Evolutionary conservation across 495 filamentous ascomycete species (phyloP), one percentile per base, ranked within the genome.

Genomic region (Tuber microsphaerosporum): DNA sequence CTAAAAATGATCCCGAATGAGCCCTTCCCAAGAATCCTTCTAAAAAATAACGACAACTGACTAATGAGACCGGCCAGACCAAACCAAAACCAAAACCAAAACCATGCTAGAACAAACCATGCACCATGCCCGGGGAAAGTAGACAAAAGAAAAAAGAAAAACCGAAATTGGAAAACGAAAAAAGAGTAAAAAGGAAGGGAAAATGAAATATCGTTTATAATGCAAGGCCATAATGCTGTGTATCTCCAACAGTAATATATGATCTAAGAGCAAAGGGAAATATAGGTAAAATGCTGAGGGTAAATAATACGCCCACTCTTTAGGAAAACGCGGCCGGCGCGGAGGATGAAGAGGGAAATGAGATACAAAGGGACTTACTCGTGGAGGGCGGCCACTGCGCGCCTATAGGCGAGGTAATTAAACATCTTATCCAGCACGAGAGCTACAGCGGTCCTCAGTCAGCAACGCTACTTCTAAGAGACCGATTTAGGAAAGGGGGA

Each of bases 371-470:
- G 26, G 19, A 6, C 26, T 37, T 48, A 39, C 8, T 41, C n/a
- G 9, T 26, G 43, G 20, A 77, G 75, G 56, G 73, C 75, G 1
- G 31, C 26, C 4, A n/a, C 68, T 31, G 75, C 75, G 45, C 65
- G 75, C 45, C 22, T 76, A 16, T 76, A 56, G 26, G 75, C 75
- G 41, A 77, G 75, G 10, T 76, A 77, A 16, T 75, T 65, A 74
- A 77, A 70, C 31, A 75, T 77, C 39, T 77, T 77, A 39, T 77
- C 75, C 46, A 61, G 45, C 56, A 78, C 44, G 19, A 78, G 75
- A 48, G 73, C 76, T 78, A 5, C 39, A 74, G 20, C 1, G 8
- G 37, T 46, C 14, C 26, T 34, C 26, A 6, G 26, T 41, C 17
- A 77, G 75, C 77, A 65, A 77, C 75, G 8, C 3, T 20, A 22